These are phyloP conservation scores for Orychophragmus violaceus DNA, from an alignment of 345 rosid species.

Conservation along the genomic window DNA sequence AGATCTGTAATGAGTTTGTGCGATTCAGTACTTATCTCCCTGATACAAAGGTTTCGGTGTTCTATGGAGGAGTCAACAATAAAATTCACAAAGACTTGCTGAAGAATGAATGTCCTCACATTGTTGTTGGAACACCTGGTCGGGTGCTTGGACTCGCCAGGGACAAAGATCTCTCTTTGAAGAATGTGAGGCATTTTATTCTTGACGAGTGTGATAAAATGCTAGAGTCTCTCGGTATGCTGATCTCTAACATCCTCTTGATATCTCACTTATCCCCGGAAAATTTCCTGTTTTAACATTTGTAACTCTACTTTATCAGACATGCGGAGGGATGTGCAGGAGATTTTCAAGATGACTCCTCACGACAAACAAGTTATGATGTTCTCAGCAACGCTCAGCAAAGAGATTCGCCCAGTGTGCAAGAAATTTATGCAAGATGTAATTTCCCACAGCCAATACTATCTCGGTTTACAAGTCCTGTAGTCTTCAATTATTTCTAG, in stretches of 20 bases:
- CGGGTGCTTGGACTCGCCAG: conserved; percentile 82
- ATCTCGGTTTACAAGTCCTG: conserved; percentile 50
- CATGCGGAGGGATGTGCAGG: conserved; percentile 98
- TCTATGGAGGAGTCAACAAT: conserved; percentile 92
- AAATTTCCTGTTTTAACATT: neutral
- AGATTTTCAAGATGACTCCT: conserved; percentile 98
- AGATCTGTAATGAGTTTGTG: conserved; percentile 97
- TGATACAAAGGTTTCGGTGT: conserved; percentile 87
- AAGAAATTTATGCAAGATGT: conserved; percentile 99
- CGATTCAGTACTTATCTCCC: conserved; percentile 94
- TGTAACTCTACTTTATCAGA: conserved; percentile 34
- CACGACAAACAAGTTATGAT: conserved; percentile 99
- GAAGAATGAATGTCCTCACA: conserved; percentile 98
- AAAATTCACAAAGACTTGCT: conserved; percentile 85
- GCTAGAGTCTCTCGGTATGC: conserved; percentile 95
- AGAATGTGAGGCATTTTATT: conserved; percentile 99
- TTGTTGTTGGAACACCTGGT: conserved; percentile 99
- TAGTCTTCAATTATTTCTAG: conserved; percentile 39
- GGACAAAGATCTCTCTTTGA: conserved; percentile 91
- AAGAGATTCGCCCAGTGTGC: conserved; percentile 99
- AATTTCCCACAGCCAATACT: conserved; percentile 65
- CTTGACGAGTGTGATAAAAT: conserved; percentile 99
- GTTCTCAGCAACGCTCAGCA: conserved; percentile 99
- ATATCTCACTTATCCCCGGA: neutral
- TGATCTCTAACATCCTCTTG: neutral